Conservation (phyloP, 2,329 filamentous ascomycete species). For the Tolypocladium tundrense region DNA sequence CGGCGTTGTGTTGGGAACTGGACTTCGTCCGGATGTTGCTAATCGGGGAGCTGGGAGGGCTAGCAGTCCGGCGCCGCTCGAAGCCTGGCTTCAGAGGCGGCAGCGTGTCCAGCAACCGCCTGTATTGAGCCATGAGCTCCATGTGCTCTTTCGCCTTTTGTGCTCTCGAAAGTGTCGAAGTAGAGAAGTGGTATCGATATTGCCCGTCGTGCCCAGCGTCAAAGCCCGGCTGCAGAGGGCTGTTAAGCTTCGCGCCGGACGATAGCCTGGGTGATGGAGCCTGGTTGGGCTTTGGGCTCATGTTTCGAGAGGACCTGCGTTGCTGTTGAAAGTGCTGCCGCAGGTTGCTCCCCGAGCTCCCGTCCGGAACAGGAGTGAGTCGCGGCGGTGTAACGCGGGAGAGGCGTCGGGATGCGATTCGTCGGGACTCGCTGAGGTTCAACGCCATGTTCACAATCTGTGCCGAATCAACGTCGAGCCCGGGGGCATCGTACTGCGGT, state of each 20-base stretch:
- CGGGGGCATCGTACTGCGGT: background rate
- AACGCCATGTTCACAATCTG: slow-evolving; percentile 92
- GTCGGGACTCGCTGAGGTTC: slow-evolving; percentile 73
- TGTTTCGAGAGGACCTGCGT: slow-evolving; percentile 48
- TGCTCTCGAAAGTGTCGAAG: slow-evolving; percentile 69
- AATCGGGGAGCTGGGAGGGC: slow-evolving; percentile 29
- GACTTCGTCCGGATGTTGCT: slow-evolving; percentile 15
- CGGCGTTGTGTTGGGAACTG: slow-evolving; percentile 18
- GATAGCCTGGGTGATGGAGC: slow-evolving; percentile 28
- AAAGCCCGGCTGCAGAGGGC: slow-evolving; percentile 37
- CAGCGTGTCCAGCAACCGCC: slow-evolving; percentile 66
- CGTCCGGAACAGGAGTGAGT: slow-evolving; percentile 42
- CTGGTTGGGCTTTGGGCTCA: slow-evolving; percentile 46
- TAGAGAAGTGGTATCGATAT: slow-evolving; percentile 60
- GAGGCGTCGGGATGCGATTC: slow-evolving; percentile 48
- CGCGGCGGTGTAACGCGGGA: slow-evolving; percentile 40
- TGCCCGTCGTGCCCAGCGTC: slow-evolving; percentile 30
- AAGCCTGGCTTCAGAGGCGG: slow-evolving; percentile 54
- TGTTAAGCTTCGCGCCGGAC: slow-evolving; percentile 29
- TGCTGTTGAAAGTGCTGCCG: slow-evolving; percentile 64
- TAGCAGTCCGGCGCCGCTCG: slow-evolving; percentile 27
- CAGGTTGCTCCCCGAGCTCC: slow-evolving; percentile 46
- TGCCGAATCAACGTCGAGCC: slow-evolving; percentile 63
- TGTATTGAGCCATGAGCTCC: slow-evolving; percentile 76
- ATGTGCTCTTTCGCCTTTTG: slow-evolving; percentile 79